Conservation (phyloP, 2,329 filamentous ascomycete genomes). For the Penicillium expansum region DNA sequence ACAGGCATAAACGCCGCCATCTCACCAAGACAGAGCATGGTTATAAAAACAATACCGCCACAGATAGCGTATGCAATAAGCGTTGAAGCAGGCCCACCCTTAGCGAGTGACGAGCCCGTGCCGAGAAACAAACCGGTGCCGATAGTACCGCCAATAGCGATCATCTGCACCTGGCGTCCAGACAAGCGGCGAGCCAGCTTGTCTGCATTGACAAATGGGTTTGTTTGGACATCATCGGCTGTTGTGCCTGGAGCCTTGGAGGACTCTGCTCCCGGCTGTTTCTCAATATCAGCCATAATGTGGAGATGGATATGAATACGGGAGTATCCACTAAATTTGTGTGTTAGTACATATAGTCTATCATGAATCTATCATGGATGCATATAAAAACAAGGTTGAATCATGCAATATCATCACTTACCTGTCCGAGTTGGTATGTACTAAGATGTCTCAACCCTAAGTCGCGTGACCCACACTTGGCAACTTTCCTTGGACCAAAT, state of each 20-base stretch:
- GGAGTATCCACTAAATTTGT: neutral
- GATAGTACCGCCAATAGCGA: constrained; percentile 52
- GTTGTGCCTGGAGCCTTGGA: constrained; percentile 13
- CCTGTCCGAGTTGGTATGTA: neutral
- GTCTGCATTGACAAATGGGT: constrained; percentile 40
- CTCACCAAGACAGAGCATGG: constrained; percentile 59
- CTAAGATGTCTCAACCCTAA: constrained; percentile 9
- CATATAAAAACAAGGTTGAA: neutral
- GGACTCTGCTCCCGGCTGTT: constrained; percentile 14
- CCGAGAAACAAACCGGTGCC: constrained; percentile 61
- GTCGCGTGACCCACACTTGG: constrained; percentile 22
- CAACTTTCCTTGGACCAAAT: neutral
- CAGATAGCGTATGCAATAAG: constrained; percentile 58
- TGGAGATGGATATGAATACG: neutral
- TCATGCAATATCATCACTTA: constrained; percentile 7
- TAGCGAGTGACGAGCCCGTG: constrained; percentile 59
- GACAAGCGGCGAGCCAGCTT: constrained; percentile 56
- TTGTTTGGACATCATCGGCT: constrained; percentile 13
- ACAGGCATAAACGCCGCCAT: constrained; percentile 60
- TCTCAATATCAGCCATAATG: constrained; percentile 27
- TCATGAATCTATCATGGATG: too few relatives aligned
- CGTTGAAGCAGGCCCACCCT: constrained; percentile 59
- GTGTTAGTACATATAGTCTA: neutral
- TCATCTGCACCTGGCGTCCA: constrained; percentile 66
- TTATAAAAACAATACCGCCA: constrained; percentile 57